phyloP scores from a whole-genome alignment of 2,329 filamentous ascomycete species.

The Fusarium nygamai region DNA sequence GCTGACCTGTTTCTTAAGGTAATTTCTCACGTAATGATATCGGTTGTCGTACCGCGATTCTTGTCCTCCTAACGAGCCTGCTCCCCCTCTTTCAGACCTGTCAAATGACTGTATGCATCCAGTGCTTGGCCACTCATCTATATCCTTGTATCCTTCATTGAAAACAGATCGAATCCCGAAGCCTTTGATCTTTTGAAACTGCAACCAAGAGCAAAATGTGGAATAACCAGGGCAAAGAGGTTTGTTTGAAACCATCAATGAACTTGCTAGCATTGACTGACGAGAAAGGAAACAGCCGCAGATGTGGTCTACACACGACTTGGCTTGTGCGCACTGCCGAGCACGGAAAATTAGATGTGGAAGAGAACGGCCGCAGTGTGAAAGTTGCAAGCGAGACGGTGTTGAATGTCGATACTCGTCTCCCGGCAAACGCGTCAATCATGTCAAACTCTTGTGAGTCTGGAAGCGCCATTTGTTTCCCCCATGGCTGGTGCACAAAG shows the following conservation, averaged over 20 bases:
- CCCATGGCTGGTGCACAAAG: conserved; percentile 5
- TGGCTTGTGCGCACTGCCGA: conserved; percentile 43
- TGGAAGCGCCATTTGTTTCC: background rate
- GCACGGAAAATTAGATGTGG: conserved; percentile 43
- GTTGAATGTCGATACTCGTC: conserved; percentile 45
- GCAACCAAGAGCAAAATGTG: conserved; percentile 30
- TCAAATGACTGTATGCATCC: background rate
- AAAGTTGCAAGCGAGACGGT: conserved; percentile 44
- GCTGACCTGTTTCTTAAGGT: conserved; percentile 14
- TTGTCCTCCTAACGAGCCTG: conserved; percentile 22
- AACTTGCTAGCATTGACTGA: conserved; percentile 14
- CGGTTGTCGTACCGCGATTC: conserved; percentile 12
- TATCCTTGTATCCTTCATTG: conserved; percentile 2
- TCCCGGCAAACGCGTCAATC: conserved; percentile 43
- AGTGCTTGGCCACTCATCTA: background rate
- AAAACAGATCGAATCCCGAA: background rate
- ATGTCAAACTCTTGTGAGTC: conserved; percentile 44
- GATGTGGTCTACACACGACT: conserved; percentile 45
- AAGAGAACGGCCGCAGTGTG: conserved; percentile 42
- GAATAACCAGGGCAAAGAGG: conserved; percentile 41
- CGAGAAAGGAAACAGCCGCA: conserved; percentile 30
- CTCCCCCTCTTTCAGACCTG: conserved; percentile 5
- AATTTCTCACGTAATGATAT: conserved; percentile 36
- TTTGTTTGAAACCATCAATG: conserved; percentile 11
- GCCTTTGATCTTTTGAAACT: background rate